Evolutionary conservation across 495 filamentous ascomycete species (phyloP), one percentile per base, ranked within the genome.

Genomic region (Pyronema omphalodes): DNA sequence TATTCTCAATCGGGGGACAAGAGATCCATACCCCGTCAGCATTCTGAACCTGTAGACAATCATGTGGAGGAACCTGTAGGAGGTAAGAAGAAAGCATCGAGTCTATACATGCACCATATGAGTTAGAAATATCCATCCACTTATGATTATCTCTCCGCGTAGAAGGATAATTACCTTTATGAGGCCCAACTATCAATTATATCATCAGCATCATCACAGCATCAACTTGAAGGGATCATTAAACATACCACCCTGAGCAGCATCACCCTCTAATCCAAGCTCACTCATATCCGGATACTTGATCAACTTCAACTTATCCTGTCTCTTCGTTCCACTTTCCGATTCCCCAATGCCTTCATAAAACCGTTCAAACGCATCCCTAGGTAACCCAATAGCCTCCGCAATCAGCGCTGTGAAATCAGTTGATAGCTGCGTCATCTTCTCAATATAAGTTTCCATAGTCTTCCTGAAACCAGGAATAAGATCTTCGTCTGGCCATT

Each of bases 301-400:
- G 58, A 95, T 78, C 54, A 94, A 84, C 65, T 96, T 96, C 39
- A 94, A 71, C 61, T 91, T 89, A 70, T 93, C 86, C 73, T 93
- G 63, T 33, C 58, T 52, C 37, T 59, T 52, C 5, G 52, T 58
- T 17, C 62, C 62, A 82, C 67, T 88, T 81, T 56, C 78, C 33
- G 60, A 63, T 34, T 64, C 60, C 3, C 61, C 72, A 3, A 71
- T 67, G 14, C 58, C 67, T 55, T 93, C 86, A 68, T 85, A 93
- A 72, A 93, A 96, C 54, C 76, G 75, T 59, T 82, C 68, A 64
- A 98, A 89, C 0, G 88, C 84, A 23, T 71, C 72, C 0, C 76
- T 57, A 0, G 80, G 78, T 0, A 98, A 74, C 23, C 78, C 80
- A 47, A 98, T 78, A 7, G 87, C 81, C 69, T 95, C 87, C 55